Conservation (phyloP, 2,329 filamentous ascomycete species). For the Coccinonectria pachysandricola region DNA sequence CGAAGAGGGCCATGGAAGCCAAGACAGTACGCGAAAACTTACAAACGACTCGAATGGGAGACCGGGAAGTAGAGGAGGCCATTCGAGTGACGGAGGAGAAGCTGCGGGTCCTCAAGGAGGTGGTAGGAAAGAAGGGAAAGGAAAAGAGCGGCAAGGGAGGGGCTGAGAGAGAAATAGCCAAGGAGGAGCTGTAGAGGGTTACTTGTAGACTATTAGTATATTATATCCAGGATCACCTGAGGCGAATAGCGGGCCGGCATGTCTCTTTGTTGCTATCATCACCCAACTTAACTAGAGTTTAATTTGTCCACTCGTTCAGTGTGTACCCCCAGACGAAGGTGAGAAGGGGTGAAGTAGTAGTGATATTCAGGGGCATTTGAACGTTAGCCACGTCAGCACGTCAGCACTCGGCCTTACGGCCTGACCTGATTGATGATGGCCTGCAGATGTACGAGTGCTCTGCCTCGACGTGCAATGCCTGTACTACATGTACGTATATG, state of each 20-base stretch:
- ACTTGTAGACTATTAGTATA: constrained; percentile 15
- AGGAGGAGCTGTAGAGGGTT: constrained; percentile 13
- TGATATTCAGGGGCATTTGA: no score
- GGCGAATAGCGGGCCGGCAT: constrained; percentile 13
- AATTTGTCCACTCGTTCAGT: no score
- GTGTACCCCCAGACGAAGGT: no score
- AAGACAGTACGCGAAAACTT: constrained; percentile 50
- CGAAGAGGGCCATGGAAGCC: constrained; percentile 42
- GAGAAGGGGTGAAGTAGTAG: no score
- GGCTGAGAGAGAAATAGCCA: constrained; percentile 6
- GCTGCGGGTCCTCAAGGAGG: constrained; percentile 63
- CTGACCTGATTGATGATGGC: no score
- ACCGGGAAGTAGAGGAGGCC: constrained; percentile 66
- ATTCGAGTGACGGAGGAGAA: constrained; percentile 82
- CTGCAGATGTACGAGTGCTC: no score
- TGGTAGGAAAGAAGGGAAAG: constrained; percentile 54
- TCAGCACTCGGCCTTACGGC: no score
- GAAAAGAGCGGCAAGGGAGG: constrained; percentile 4
- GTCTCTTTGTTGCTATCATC: constrained; percentile 18
- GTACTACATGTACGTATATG: no score
- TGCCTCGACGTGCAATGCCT: no score
- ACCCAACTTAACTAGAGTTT: no score
- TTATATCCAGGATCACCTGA: constrained; percentile 5
- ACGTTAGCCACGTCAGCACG: no score
- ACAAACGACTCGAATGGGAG: constrained; percentile 52